Conservation (phyloP, 2,329 filamentous ascomycete species). For the Nemania sp. region DNA sequence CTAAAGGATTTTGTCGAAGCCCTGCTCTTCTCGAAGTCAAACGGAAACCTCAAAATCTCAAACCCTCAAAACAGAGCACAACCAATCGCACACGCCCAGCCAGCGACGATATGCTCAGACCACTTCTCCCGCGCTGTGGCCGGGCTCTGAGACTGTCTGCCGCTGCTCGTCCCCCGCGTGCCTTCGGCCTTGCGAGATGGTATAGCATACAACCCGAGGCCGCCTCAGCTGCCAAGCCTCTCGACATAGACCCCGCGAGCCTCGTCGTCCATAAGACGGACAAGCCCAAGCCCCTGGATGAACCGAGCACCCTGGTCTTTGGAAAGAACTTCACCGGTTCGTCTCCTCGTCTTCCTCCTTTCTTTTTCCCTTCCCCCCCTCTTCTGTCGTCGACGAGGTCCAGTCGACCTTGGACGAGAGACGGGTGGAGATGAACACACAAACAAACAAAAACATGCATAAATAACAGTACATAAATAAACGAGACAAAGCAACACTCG, state of each 20-base stretch:
- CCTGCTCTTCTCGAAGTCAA: too few relatives aligned
- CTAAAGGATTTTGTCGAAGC: too few relatives aligned
- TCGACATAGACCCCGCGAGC: constrained; percentile 76
- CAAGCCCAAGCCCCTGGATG: constrained; percentile 73
- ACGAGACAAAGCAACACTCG: not conserved
- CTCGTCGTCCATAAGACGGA: constrained; percentile 75
- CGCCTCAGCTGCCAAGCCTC: constrained; percentile 57
- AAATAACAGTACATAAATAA: not conserved
- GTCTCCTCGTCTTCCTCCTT: constrained; percentile 14
- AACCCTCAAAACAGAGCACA: too few relatives aligned
- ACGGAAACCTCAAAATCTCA: too few relatives aligned
- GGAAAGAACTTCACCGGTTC: constrained; percentile 87
- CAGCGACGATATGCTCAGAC: constrained; percentile 49
- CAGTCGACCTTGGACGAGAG: too few relatives aligned
- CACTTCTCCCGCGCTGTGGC: constrained; percentile 49
- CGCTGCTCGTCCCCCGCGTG: constrained; percentile 37
- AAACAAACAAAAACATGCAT: too few relatives aligned
- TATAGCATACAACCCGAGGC: constrained; percentile 60
- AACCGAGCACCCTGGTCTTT: constrained; percentile 84
- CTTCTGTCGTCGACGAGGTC: not conserved
- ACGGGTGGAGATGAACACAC: too few relatives aligned
- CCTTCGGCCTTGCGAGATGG: constrained; percentile 44
- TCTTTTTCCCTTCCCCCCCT: not conserved
- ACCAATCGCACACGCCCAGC: not conserved
- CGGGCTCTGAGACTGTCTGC: constrained; percentile 42